Evolutionary conservation across 2,329 filamentous ascomycete genomes (phyloP).

Genomic region (Elsinoe australis): DNA sequence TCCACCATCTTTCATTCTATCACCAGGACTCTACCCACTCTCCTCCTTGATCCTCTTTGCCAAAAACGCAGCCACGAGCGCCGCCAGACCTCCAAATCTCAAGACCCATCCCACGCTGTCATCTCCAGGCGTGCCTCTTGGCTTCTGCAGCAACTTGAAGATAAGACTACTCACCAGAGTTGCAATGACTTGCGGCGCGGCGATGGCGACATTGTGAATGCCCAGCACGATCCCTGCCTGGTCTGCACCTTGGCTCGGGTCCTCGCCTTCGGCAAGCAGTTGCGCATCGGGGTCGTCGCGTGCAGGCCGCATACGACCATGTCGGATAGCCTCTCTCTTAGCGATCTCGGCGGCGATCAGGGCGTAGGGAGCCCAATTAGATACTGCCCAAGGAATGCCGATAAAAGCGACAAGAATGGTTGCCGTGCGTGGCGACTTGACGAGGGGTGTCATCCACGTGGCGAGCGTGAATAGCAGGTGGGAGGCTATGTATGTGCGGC

Average conservation of each 20-base stretch:
- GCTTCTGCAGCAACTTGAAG: constrained; percentile 81
- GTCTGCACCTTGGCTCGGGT: constrained; percentile 53
- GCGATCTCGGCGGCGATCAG: constrained; percentile 91
- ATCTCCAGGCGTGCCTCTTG: constrained; percentile 74
- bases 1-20: background rate
- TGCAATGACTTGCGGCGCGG: constrained; percentile 83
- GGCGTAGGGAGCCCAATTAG: constrained; percentile 90
- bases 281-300: constrained; percentile 31
- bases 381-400: constrained; percentile 86
- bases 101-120: constrained; percentile 81
- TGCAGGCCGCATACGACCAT: constrained; percentile 39
- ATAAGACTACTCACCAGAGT: constrained; percentile 77
- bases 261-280: constrained; percentile 38
- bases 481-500: constrained; percentile 76
- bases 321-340: constrained; percentile 63
- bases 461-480: constrained; percentile 74
- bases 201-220: constrained; percentile 92
- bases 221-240: constrained; percentile 86
- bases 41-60: constrained; percentile 62
- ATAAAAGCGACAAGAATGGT: constrained; percentile 72
- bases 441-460: constrained; percentile 78
- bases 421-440: constrained; percentile 61
- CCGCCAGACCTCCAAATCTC: constrained; percentile 72
- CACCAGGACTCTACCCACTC: background rate
- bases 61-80: constrained; percentile 67